phyloP scores from a whole-genome alignment of 2,329 filamentous ascomycete species.

The Monilinia fructicola region DNA sequence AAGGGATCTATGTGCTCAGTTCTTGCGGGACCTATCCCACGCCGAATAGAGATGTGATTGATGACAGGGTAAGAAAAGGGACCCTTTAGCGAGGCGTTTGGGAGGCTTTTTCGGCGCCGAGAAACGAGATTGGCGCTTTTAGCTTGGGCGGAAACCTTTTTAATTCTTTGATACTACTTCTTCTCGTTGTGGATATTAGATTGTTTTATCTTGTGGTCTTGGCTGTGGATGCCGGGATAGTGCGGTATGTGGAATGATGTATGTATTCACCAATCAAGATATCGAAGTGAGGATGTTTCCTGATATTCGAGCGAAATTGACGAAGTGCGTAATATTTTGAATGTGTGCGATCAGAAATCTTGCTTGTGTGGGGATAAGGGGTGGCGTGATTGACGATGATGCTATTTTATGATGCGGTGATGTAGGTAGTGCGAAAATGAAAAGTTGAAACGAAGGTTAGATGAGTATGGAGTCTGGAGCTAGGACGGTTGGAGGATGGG shows the following conservation, averaged over 20 bases:
- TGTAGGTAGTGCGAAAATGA: background rate
- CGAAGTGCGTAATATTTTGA: background rate
- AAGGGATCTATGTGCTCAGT: background rate
- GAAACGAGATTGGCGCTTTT: background rate
- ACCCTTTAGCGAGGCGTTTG: slow-evolving; percentile 18
- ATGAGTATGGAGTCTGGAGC: background rate
- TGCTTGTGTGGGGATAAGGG: background rate
- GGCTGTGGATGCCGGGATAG: background rate
- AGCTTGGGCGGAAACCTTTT: background rate
- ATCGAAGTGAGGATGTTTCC: background rate
- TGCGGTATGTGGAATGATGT: background rate
- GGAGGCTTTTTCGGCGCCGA: background rate
- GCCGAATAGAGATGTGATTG: background rate
- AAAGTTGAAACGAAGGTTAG: background rate
- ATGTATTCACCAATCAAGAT: background rate
- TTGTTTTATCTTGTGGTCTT: slow-evolving; percentile 4
- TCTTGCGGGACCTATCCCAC: background rate
- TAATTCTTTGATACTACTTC: background rate
- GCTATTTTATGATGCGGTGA: background rate
- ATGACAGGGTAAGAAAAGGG: slow-evolving; percentile 1
- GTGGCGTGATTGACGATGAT: background rate
- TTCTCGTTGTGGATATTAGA: background rate
- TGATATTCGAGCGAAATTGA: background rate
- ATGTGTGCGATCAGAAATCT: background rate
- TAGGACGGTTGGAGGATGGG: background rate